A percentile compares a stretch with the other conserved stretches of the same genome.
phyloP scores from a whole-genome alignment of 2,329 filamentous ascomycete genomes.

The Paecilomyces variotii region DNA sequence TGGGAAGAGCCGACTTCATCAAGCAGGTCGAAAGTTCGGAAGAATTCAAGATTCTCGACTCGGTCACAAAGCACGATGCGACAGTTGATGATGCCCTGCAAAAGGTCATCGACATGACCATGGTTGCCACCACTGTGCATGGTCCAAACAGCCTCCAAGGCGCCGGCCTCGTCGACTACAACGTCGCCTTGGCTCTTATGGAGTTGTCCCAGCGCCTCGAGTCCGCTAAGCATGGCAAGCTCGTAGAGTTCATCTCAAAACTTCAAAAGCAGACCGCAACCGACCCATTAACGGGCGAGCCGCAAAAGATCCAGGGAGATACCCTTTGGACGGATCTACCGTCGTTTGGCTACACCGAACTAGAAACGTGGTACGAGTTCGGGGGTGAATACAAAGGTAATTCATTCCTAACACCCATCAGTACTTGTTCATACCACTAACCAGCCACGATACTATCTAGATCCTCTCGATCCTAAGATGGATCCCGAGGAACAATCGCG shows the following conservation, averaged over 20 bases:
- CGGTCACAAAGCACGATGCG: conserved; percentile 5
- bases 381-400: conserved; percentile 10
- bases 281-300: conserved; percentile 7
- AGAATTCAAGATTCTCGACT: conserved; percentile 7
- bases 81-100: conserved; percentile 7
- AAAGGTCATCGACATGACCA: conserved; percentile 5
- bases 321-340: conserved; percentile 10
- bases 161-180: conserved; percentile 8
- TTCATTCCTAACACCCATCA: neutral
- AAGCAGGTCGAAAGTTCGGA: conserved; percentile 6
- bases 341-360: conserved; percentile 10
- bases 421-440: neutral
- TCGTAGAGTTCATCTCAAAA: conserved; percentile 9
- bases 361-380: conserved; percentile 10
- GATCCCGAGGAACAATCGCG: conserved; percentile 4
- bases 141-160: conserved; percentile 1
- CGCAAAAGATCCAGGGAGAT: conserved; percentile 4
- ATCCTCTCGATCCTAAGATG: conserved; percentile 4
- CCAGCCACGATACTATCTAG: conserved; percentile 1
- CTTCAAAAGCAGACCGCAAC: conserved; percentile 7
- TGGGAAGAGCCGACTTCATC: conserved; percentile 6
- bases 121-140: conserved; percentile 3
- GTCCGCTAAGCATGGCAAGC: conserved; percentile 7
- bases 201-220: conserved; percentile 11
- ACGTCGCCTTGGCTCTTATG: conserved; percentile 8